phyloP scores from a whole-genome alignment of 805 yeast genomes.

The Candida vaughaniae region DNA sequence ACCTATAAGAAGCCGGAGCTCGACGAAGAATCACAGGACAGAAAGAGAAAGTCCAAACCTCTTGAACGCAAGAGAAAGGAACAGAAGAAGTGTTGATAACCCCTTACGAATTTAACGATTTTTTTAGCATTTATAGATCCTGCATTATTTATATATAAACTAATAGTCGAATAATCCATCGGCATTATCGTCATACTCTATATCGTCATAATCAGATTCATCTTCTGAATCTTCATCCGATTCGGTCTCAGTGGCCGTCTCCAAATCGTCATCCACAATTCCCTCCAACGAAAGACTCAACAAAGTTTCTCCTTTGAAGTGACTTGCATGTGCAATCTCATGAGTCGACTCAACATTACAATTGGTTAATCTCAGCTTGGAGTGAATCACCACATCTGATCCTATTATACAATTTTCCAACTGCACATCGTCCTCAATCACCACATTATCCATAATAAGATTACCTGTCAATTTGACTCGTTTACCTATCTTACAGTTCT shows the following conservation, averaged over 20 bases:
- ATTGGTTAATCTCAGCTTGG: constrained; percentile 65
- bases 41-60: constrained; percentile 6
- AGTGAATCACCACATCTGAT: constrained; percentile 56
- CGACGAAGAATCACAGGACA: constrained; percentile 6
- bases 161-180: constrained; percentile 49
- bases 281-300: constrained; percentile 43
- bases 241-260: constrained; percentile 30
- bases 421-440: constrained; percentile 73
- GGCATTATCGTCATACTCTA: constrained; percentile 57
- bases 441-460: constrained; percentile 68
- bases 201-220: constrained; percentile 29
- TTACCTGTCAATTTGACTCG: constrained; percentile 88
- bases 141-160: no score
- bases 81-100: constrained; percentile 18
- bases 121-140: constrained; percentile 2
- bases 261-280: constrained; percentile 32
- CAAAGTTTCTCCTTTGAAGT: constrained; percentile 59
- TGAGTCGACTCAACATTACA: constrained; percentile 86
- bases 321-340: constrained; percentile 57
- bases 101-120: constrained; percentile 7
- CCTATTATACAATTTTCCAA: constrained; percentile 91
- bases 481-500: constrained; percentile 73
- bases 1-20: constrained; percentile 4
- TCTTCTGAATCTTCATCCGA: constrained; percentile 31
- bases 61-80: constrained; percentile 9